A percentile compares a stretch with the other conserved stretches of the same genome.
Conservation (phyloP, 148 eudicot genomes). For the Heliamphora exappendiculata region DNA sequence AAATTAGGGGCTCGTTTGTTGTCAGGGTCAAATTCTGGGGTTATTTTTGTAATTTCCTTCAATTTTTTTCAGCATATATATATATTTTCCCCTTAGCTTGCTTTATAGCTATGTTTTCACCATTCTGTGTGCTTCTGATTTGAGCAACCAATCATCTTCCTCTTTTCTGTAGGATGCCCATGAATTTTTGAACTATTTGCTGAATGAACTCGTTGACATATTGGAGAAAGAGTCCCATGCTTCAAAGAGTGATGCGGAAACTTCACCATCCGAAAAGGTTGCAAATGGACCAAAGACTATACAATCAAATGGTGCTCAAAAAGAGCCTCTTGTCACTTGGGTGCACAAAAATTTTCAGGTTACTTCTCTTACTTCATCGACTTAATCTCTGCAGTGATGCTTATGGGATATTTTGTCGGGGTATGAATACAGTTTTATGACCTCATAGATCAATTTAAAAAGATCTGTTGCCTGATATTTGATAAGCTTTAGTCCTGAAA, state of each 20-base stretch:
- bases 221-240: constrained; percentile 71
- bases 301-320: constrained; percentile 31
- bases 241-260: constrained; percentile 38
- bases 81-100: neutral
- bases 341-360: constrained; percentile 87
- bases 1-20: no score
- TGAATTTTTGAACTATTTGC: constrained; percentile 81
- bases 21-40: no score
- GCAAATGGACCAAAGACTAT: constrained; percentile 45
- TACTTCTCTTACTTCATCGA: neutral
- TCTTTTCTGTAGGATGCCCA: constrained; percentile 67
- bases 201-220: constrained; percentile 86
- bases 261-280: constrained; percentile 36
- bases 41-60: no score
- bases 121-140: neutral
- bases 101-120: neutral
- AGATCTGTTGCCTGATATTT: neutral
- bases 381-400: constrained; percentile 1
- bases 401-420: neutral
- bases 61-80: no score
- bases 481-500: neutral
- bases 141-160: neutral
- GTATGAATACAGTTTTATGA: neutral
- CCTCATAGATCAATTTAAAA: neutral
- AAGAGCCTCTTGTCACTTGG: constrained; percentile 72